Evolutionary conservation across 495 filamentous ascomycete genomes (phyloP).

Genomic region (Penicillium salamii): DNA sequence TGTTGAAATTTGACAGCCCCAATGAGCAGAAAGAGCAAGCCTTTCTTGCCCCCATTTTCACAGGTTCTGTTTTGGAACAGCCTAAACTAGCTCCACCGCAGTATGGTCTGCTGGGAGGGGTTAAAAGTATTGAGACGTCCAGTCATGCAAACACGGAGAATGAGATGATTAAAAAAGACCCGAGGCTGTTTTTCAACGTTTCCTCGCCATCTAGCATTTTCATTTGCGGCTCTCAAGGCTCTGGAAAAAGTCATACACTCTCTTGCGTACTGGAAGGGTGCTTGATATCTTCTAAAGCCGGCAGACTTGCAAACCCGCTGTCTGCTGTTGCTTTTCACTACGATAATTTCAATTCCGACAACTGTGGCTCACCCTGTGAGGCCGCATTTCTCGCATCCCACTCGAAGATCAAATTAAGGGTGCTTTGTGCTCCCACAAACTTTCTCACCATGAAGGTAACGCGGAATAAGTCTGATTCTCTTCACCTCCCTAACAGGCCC

Average conservation of each 20-base stretch:
- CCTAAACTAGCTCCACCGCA: slow-evolving; percentile 1
- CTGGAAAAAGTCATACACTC: slow-evolving; percentile 72
- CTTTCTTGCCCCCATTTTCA: slow-evolving; percentile 7
- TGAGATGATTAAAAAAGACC: slow-evolving; percentile 41
- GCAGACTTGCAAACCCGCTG: slow-evolving; percentile 47
- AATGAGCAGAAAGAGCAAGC: neutral
- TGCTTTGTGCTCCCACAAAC: slow-evolving; percentile 65
- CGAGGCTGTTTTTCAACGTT: slow-evolving; percentile 62
- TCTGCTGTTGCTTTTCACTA: slow-evolving; percentile 70
- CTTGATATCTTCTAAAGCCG: slow-evolving; percentile 41
- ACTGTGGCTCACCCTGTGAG: slow-evolving; percentile 60
- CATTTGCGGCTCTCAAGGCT: slow-evolving; percentile 75
- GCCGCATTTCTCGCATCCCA: slow-evolving; percentile 62
- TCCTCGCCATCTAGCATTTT: slow-evolving; percentile 66
- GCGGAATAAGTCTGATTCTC: too few relatives aligned
- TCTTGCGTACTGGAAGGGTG: slow-evolving; percentile 69
- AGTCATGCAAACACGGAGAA: too few relatives aligned
- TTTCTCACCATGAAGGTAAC: slow-evolving; percentile 44
- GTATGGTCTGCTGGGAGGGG: slow-evolving; percentile 13
- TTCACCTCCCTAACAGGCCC: neutral
- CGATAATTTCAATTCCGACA: slow-evolving; percentile 56
- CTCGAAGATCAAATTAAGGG: slow-evolving; percentile 51
- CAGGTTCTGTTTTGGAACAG: neutral
- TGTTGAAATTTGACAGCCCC: neutral
- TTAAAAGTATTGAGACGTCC: neutral